These are phyloP conservation scores for Bruguiera parviflora DNA, from an alignment of 345 rosid genomes.

Conservation along the genomic window DNA sequence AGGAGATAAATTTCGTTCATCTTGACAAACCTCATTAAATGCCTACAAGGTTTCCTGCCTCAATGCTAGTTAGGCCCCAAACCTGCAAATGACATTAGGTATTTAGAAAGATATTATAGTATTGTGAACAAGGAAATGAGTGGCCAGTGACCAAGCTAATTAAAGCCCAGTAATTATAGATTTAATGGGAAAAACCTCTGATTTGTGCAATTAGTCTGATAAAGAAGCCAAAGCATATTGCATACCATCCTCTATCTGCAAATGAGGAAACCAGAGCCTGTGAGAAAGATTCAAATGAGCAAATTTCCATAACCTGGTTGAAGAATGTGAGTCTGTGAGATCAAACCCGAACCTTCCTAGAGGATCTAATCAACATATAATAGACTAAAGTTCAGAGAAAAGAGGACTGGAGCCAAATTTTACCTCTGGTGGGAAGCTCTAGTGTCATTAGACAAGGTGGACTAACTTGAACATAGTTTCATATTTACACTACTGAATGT, in stretches of 20 bases:
- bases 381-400: neutral
- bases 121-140: neutral
- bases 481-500: neutral
- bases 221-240: conserved; percentile 76
- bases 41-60: conserved; percentile 60
- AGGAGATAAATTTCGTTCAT: conserved; percentile 13
- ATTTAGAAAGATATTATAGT: conserved; percentile 11
- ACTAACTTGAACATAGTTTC: neutral
- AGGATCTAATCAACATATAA: neutral
- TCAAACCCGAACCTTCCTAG: neutral
- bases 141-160: neutral
- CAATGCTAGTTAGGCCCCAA: conserved; percentile 41
- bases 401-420: no score
- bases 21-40: conserved; percentile 37
- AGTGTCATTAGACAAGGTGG: no score
- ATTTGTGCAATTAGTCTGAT: conserved; percentile 70
- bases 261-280: neutral
- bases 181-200: conserved; percentile 52
- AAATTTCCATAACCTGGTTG: neutral
- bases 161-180: neutral
- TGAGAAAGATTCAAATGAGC: conserved; percentile 4
- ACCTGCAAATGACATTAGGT: conserved; percentile 31
- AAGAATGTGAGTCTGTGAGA: neutral
- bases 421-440: no score
- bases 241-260: conserved; percentile 76